Base-by-base conservation (phyloP, 805 yeast genomes). In the Martiniozyma abietophila region DNA sequence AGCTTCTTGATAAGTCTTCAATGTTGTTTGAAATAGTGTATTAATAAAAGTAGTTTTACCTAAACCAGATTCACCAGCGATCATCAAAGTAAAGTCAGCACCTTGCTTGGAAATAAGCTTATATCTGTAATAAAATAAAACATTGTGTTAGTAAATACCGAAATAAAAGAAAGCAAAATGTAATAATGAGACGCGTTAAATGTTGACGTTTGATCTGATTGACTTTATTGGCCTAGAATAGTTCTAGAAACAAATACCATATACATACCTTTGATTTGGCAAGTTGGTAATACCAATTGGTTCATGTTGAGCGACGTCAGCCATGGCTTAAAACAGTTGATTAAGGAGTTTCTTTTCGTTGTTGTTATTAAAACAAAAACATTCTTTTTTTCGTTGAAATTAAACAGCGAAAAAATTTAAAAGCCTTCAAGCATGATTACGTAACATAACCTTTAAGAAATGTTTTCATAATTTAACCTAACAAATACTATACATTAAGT, bases 21-120 rank as follows among this genome's bases (percentile, higher is more conserved):
- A 61, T 18, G 74, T 59, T 2, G 86, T 71, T 57, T 83, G 92
- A 58, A 88, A 83, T 38, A 86, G 58, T 2, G 95, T 84, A 59
- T 84, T 83, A 55, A 86, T 66, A 46, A 85, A 85, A 0, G 96
- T 86, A n/a, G 94, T 79, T 57, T 86, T 84, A 41, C 96, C 96
- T 33, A 85, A 62, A 6, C 96, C 95, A 31, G 88, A 74, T 56
- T 86, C 96, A 48, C 96, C 96, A 30, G 85, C 84, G 18, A 84
- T 76, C 86, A 84, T 80, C 45, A 82, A 43, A 25, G 86, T 82
- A 63, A 82, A 77, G 16, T 75, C 68, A 39, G 85, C 80, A 28
- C 92, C 94, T 47, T 74, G 65, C 44, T 77, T 76, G 39, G 82
- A 75, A 33, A 80, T 80, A 42, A 79, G 74, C 54, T 80, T 81